phyloP scores from a whole-genome alignment of 139 green algal genomes.

The Nannochloris sp. region DNA sequence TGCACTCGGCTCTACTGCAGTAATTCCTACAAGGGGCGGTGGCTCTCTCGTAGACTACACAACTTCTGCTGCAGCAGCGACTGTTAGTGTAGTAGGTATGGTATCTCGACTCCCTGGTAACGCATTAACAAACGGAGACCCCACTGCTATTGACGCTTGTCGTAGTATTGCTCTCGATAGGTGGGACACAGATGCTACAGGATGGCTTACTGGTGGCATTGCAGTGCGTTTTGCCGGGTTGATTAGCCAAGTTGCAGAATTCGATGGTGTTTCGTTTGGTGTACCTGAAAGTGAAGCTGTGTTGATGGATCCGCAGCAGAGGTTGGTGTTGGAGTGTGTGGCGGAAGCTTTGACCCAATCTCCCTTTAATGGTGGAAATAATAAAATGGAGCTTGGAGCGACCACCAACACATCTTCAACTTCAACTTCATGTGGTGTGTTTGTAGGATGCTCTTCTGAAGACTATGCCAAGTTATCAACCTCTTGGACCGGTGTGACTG shows the following conservation, averaged over 20 bases:
- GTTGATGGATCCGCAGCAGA: conserved; percentile 76
- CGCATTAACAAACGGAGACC: not conserved
- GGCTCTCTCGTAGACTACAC: not conserved
- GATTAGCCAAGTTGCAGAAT: conserved; percentile 46
- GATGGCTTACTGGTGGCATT: not conserved
- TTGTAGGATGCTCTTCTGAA: conserved; percentile 61
- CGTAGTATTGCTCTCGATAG: not conserved
- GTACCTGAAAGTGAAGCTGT: conserved; percentile 46
- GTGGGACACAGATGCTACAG: conserved; percentile 1
- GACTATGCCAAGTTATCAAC: conserved; percentile 52
- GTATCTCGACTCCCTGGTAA: not conserved
- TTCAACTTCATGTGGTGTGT: conserved; percentile 40
- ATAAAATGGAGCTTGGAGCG: too few relatives aligned
- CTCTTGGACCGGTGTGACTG: conserved; percentile 5
- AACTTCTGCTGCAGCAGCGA: not conserved
- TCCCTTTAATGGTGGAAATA: not conserved
- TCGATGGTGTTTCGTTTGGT: conserved; percentile 43
- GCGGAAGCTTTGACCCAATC: conserved; percentile 21
- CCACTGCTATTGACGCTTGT: not conserved
- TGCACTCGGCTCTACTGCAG: not conserved
- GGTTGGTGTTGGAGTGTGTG: conserved; percentile 50
- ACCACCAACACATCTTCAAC: not conserved
- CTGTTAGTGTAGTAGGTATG: not conserved
- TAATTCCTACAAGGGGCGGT: not conserved
- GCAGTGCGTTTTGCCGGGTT: conserved; percentile 45